Evolutionary conservation across 345 rosid species (phyloP).

Genomic region (Gossypium stocksii): DNA sequence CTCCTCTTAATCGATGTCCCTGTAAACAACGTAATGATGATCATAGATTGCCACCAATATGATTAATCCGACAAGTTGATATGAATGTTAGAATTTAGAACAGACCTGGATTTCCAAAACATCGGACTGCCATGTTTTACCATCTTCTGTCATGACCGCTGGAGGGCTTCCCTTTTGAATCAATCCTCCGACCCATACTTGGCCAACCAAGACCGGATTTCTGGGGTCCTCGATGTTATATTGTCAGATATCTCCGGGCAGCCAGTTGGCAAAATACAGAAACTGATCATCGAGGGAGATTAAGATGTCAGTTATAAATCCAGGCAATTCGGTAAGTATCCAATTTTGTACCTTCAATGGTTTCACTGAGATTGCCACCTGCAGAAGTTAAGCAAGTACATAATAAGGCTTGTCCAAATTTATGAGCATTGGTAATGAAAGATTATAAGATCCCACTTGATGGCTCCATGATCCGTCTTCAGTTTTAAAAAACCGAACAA

Average conservation of each 20-base stretch:
- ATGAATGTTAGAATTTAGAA: neutral
- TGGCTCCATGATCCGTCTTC: conserved; percentile 76
- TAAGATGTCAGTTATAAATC: conserved; percentile 79
- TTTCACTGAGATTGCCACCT: conserved; percentile 69
- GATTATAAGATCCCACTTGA: conserved; percentile 39
- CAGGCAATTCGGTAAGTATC: conserved; percentile 92
- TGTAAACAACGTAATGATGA: conserved; percentile 16
- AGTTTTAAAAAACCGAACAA: conserved; percentile 77
- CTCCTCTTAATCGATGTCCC: conserved; percentile 70
- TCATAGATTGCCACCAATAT: neutral
- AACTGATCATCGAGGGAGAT: conserved; percentile 82
- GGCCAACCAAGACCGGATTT: conserved; percentile 67
- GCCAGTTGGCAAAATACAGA: conserved; percentile 86
- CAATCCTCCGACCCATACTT: conserved; percentile 82
- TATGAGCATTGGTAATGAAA: neutral
- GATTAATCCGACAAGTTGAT: neutral
- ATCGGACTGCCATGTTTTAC: conserved; percentile 58
- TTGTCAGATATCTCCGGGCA: conserved; percentile 85
- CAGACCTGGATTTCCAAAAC: conserved; percentile 73
- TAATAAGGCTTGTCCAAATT: neutral
- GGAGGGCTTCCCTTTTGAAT: conserved; percentile 66
- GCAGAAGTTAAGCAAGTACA: conserved; percentile 12
- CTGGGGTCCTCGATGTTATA: conserved; percentile 72
- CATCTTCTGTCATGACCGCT: conserved; percentile 57
- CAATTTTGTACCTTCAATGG: conserved; percentile 85